Base-by-base conservation (phyloP, 176 grass and related monocot genomes). In the Oryza longistaminata region DNA sequence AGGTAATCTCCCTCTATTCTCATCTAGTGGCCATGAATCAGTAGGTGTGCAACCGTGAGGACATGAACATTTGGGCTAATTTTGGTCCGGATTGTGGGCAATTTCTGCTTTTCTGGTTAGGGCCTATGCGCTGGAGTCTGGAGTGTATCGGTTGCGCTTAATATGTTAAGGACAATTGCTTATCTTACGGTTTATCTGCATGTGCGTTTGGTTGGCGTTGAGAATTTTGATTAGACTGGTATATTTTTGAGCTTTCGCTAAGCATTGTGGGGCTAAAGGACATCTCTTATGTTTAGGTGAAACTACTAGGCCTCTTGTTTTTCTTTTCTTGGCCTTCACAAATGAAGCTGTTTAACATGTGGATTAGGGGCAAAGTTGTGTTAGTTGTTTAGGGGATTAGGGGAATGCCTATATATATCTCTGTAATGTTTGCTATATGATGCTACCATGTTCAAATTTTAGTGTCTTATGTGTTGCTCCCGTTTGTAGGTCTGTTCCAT, bases 151-250 rank as follows among this genome's bases (percentile, higher is more conserved):
- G 66, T 44, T 81, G 64, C 42, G 31, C 33, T 33, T 76, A 37
- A 76, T 42, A 19, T 70, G 58, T 70, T 65, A 16, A 1, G 26
- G 26, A 27, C 26, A 27, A 27, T 27, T 27, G 26, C 26, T 1
- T 27, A 27, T 27, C 26, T 27, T 27, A 27, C 77, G 33, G 55
- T 82, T 82, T 77, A 82, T 77, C 10, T 74, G 80, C 68, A 70
- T 86, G 62, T 14, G 14, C 10, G n/a, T 83, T 80, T 42, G 49
- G 85, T 75, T 87, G 52, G 65, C 21, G 40, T 24, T 64, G 62
- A 48, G 24, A 26, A 64, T n/a, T 77, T 88, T 71, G 72, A 49
- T 82, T 78, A 46, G 35, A 24, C 40, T 39, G 35, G 75, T 7
- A 40, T 67, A 27, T 46, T 48, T 71, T 62, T 40, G 31, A 46